Percentiles rank a stretch among this genome's conserved stretches.
These are phyloP conservation scores for Exserohilum turcica DNA, from an alignment of 2,329 filamentous ascomycete species.

Conservation along the genomic window DNA sequence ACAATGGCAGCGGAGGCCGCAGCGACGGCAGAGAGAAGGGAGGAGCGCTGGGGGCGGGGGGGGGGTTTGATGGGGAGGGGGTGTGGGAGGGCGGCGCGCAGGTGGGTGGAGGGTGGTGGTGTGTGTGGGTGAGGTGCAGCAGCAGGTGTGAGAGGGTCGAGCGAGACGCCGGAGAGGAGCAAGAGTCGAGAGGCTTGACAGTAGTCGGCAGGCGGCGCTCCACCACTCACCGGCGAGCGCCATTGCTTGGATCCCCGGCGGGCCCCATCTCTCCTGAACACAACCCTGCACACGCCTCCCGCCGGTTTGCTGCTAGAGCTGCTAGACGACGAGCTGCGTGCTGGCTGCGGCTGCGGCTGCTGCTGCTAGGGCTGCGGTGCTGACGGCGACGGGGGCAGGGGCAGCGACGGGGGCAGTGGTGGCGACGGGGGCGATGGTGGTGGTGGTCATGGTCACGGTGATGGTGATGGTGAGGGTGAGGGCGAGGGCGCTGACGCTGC, in stretches of 20 bases:
- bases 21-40: constrained; percentile 19
- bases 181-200: constrained; percentile 28
- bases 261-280: constrained; percentile 24
- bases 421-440: too few species aligned
- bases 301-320: not conserved
- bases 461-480: too few species aligned
- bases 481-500: not conserved
- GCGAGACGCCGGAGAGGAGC: constrained; percentile 23
- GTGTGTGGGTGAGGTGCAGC: constrained; percentile 15
- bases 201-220: constrained; percentile 15
- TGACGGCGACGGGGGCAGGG: too few species aligned
- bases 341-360: not conserved
- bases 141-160: constrained; percentile 8
- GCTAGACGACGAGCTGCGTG: not conserved
- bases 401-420: too few species aligned
- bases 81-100: constrained; percentile 10
- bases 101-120: too few species aligned
- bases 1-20: constrained; percentile 9
- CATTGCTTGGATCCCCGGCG: constrained; percentile 19
- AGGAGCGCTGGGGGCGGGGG: constrained; percentile 17
- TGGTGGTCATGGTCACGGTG: too few species aligned
- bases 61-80: constrained; percentile 13
- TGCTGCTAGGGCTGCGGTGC: not conserved
- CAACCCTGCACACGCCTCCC: constrained; percentile 23
- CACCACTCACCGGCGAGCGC: constrained; percentile 28